phyloP scores from a whole-genome alignment of 2,329 filamentous ascomycete genomes.

The Hypoxylon sp. region DNA sequence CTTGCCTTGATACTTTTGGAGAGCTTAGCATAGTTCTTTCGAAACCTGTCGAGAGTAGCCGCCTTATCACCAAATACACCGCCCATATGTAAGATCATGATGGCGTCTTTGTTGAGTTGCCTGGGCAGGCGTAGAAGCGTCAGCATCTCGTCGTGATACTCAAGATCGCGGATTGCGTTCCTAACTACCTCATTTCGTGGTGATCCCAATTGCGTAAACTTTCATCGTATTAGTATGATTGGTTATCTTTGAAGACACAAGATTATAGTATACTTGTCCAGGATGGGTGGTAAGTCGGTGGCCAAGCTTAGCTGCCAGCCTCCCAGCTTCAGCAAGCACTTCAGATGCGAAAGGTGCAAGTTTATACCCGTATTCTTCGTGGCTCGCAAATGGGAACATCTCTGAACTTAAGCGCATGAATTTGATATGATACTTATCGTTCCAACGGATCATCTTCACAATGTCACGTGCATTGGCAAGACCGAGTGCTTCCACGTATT shows the following conservation, averaged over 20 bases:
- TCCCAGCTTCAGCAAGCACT: conserved; percentile 81
- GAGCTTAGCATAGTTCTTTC: conserved; percentile 77
- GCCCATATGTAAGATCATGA: conserved; percentile 96
- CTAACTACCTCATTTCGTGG: conserved; percentile 82
- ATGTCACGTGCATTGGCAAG: conserved; percentile 88
- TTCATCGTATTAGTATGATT: conserved; percentile 29
- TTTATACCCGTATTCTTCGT: conserved; percentile 87
- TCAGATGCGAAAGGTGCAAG: conserved; percentile 87
- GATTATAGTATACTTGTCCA: conserved; percentile 69
- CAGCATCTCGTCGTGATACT: conserved; percentile 90
- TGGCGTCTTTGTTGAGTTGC: conserved; percentile 85
- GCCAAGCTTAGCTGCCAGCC: conserved; percentile 80
- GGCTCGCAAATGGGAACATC: conserved; percentile 97
- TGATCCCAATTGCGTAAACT: conserved; percentile 92
- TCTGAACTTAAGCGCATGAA: conserved; percentile 94
- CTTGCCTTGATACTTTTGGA: conserved; percentile 81
- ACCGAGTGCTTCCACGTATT: conserved; percentile 82
- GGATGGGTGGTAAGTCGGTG: conserved; percentile 93
- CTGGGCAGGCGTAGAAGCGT: conserved; percentile 80
- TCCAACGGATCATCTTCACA: conserved; percentile 89
- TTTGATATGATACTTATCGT: conserved; percentile 90
- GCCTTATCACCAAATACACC: conserved; percentile 90
- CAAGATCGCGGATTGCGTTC: conserved; percentile 83
- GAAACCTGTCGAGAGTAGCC: conserved; percentile 83
- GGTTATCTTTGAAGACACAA: neutral